Evolutionary conservation across 441 rosid species (phyloP).

Genomic region (Sinapis alba): DNA sequence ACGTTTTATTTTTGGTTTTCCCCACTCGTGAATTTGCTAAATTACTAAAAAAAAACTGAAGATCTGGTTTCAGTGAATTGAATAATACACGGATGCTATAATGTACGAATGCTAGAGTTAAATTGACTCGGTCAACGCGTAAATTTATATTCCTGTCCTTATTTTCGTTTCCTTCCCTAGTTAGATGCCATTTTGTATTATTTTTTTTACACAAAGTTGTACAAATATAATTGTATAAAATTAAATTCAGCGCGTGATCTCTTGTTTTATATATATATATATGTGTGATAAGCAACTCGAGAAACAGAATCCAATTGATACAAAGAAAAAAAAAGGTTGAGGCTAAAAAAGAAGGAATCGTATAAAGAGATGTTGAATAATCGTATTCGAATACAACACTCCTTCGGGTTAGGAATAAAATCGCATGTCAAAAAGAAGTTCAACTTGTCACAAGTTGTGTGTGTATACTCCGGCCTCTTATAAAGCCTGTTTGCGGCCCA

Average conservation of each 20-base stretch:
- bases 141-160: background rate
- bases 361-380: background rate
- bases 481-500: constrained; percentile 7
- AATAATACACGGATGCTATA: background rate
- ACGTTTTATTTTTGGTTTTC: background rate
- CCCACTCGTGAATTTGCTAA: background rate
- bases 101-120: background rate
- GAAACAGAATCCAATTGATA: too few species aligned
- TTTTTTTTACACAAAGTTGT: background rate
- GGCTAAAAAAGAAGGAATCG: background rate
- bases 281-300: too few species aligned
- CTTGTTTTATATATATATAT: too few species aligned
- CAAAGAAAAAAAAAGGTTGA: too few species aligned
- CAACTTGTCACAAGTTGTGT: background rate
- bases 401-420: background rate
- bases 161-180: background rate
- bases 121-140: background rate
- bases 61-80: background rate
- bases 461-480: background rate
- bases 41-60: background rate
- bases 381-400: background rate
- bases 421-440: background rate
- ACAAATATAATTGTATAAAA: background rate
- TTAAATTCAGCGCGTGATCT: background rate
- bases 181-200: background rate